phyloP scores from a whole-genome alignment of 1,284 basidiomycete genomes.

The Ceratobasidium sp. region DNA sequence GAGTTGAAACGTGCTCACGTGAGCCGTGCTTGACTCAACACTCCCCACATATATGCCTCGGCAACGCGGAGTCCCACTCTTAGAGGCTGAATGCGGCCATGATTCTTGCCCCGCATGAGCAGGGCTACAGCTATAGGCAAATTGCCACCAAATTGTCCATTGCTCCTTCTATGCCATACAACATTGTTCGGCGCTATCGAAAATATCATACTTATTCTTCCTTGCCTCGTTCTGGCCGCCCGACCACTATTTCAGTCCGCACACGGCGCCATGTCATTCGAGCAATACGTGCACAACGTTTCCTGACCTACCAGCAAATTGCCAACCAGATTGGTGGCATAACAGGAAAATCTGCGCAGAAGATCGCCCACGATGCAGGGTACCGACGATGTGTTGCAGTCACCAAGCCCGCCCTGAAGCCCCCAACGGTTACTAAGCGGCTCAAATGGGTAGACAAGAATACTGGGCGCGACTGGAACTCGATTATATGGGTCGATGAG shows the following conservation, averaged over 20 bases:
- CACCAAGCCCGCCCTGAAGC: not conserved
- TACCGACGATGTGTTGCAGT: conserved; percentile 1
- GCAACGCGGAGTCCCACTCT: too few species aligned
- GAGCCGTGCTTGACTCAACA: too few species aligned
- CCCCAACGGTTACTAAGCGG: not conserved
- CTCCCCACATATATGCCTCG: too few species aligned
- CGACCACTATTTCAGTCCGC: not conserved
- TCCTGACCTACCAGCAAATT: not conserved
- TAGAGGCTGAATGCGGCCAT: too few species aligned
- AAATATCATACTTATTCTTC: not conserved
- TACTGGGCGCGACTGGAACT: conserved; percentile 10
- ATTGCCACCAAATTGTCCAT: too few species aligned
- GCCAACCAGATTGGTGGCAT: not conserved
- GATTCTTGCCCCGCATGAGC: too few species aligned
- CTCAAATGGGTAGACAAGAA: conserved; percentile 9
- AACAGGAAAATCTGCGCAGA: not conserved
- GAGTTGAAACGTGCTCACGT: too few species aligned
- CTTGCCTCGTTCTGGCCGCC: not conserved
- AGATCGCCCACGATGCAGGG: not conserved
- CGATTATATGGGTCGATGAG: conserved; percentile 33
- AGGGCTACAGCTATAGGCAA: too few species aligned
- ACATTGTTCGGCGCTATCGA: not conserved
- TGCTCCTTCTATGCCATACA: too few species aligned
- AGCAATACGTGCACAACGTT: not conserved
- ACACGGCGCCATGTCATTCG: not conserved